Base-by-base conservation (phyloP, 345 rosid genomes). In the Bruguiera gymnorhiza region DNA sequence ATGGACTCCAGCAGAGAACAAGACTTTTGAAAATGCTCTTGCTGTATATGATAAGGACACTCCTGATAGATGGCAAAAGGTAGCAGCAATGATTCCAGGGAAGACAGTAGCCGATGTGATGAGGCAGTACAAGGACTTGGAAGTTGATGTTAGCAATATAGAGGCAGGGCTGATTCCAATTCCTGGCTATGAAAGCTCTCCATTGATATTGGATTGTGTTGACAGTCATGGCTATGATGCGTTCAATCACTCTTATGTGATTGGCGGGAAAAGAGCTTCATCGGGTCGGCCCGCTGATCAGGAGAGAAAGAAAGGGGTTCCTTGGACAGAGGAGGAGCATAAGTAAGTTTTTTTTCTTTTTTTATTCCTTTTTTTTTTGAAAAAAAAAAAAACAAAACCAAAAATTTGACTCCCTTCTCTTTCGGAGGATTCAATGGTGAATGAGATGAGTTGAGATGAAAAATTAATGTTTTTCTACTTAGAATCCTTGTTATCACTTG, bases 181-280 rank as follows among this genome's bases (percentile, higher is more conserved):
- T 68, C 77, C 81, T 37, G 77, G 77, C 0, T 77, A 77, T 27
- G 67, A 51, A 37, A 62, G 87, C 51, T 77, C 89, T 23, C 82
- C 83, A 31, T 85, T 86, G 73, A 81, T 89, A 37, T 71, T 82
- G 81, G 95, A 85, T 51, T 81, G 85, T 88, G 84, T 65, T 63
- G 75, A 73, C 48, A 68, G 63, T 56, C 75, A 82, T 64, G 77
- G 79, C 63, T 76, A 31, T 58, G 90, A 83, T 67, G 88, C 86
- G 2, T 85, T 81, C 50, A 85, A 81, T 66, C 89, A 82, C 16
- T 68, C 84, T 55, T 86, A 77, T 48, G 86, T 70, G 13, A 57
- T 81, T 31, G 85, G 85, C 21, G 96, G 88, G 16, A 94, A 86
- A 87, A 84, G 97, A 84, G 77, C 86, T 52, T 82, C 83, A 0